phyloP scores from a whole-genome alignment of 331 rosid species.

The Arachis monticola region DNA sequence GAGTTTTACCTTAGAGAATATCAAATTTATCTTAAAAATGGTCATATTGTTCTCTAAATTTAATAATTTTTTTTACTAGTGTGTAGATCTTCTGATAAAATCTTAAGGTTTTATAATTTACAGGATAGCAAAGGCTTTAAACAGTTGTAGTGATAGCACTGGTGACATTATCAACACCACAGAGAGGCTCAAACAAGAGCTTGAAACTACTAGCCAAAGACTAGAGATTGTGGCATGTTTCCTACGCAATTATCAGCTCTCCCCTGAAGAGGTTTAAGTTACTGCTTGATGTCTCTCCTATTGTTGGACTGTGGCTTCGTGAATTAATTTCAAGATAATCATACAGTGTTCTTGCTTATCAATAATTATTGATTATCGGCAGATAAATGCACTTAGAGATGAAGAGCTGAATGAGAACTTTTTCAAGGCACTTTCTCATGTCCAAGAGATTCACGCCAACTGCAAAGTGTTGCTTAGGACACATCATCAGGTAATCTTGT shows the following conservation, averaged over 20 bases:
- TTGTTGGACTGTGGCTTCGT: constrained; percentile 26
- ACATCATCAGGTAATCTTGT: constrained; percentile 81
- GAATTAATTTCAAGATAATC: constrained; percentile 21
- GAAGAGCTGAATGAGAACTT: constrained; percentile 78
- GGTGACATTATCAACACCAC: constrained; percentile 90
- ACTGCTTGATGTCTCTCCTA: constrained; percentile 29
- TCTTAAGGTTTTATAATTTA: constrained; percentile 22
- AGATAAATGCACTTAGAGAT: constrained; percentile 86
- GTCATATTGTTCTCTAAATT: constrained; percentile 8
- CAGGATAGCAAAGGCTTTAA: constrained; percentile 84
- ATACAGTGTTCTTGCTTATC: constrained; percentile 25
- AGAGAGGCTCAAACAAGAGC: constrained; percentile 92
- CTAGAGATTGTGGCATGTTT: constrained; percentile 88
- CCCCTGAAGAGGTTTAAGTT: constrained; percentile 74
- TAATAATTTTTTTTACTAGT: constrained; percentile 12
- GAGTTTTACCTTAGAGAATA: constrained; percentile 1
- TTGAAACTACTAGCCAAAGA: constrained; percentile 78
- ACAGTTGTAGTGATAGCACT: constrained; percentile 78
- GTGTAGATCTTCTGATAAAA: constrained; percentile 17
- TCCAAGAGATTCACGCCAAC: constrained; percentile 93
- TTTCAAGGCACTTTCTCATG: constrained; percentile 95
- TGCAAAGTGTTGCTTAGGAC: constrained; percentile 93
- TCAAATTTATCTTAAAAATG: constrained; percentile 21
- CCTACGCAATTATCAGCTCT: constrained; percentile 95
- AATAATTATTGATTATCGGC: constrained; percentile 36